These are phyloP conservation scores for Entomortierella parvispora DNA, from an alignment of 192 early-diverging fungal genomes.

Conservation along the genomic window DNA sequence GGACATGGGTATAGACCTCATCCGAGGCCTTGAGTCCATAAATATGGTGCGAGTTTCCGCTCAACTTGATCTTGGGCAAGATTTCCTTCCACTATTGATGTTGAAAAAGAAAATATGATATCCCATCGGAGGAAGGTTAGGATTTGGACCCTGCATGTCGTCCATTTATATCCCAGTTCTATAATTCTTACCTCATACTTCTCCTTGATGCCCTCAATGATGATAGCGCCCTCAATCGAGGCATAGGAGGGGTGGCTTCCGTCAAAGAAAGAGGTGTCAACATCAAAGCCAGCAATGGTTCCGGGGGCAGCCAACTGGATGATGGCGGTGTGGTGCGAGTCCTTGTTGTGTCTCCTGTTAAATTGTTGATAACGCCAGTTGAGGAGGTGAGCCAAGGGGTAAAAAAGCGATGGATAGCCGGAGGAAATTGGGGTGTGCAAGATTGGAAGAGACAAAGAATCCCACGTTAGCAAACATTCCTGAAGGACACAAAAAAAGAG, in stretches of 20 bases:
- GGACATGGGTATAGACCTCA: conserved; percentile 70
- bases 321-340: conserved; percentile 60
- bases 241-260: conserved; percentile 82
- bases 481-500: neutral
- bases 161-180: neutral
- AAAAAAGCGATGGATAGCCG: conserved; percentile 74
- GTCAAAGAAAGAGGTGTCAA: conserved; percentile 94
- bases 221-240: conserved; percentile 73
- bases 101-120: conserved; percentile 59
- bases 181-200: conserved; percentile 49
- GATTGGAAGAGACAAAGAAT: too few relatives aligned
- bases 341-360: conserved; percentile 50
- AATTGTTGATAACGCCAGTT: too few relatives aligned
- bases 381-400: conserved; percentile 58
- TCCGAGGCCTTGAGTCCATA: conserved; percentile 66
- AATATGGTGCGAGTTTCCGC: conserved; percentile 76
- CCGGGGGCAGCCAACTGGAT: conserved; percentile 89
- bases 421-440: too few relatives aligned
- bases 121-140: too few relatives aligned
- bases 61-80: conserved; percentile 77
- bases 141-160: conserved; percentile 58
- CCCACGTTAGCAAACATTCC: neutral
- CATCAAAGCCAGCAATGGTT: conserved; percentile 81
- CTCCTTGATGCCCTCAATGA: conserved; percentile 53
- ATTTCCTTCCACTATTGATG: conserved; percentile 57